phyloP scores from a whole-genome alignment of 768 basidiomycete genomes.

The Tephrocybe sp. region DNA sequence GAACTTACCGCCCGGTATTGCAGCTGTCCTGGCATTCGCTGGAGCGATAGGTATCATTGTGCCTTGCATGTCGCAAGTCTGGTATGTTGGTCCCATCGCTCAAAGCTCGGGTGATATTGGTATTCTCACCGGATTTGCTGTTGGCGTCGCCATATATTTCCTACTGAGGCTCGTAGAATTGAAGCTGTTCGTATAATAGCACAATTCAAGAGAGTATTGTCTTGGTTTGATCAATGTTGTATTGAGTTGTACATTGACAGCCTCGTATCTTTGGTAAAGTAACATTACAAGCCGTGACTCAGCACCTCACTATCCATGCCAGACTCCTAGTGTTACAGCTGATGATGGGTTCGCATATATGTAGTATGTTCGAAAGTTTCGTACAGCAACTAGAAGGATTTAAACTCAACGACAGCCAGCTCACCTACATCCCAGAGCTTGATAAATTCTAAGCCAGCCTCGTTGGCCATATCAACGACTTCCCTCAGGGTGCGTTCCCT shows the following conservation, averaged over 20 bases:
- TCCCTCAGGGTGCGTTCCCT: constrained; percentile 43
- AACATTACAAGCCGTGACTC: no score
- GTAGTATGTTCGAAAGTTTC: no score
- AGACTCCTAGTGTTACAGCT: no score
- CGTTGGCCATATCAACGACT: constrained; percentile 34
- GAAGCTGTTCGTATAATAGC: not conserved
- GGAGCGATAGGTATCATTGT: constrained; percentile 57
- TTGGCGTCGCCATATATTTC: constrained; percentile 45
- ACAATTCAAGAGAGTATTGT: no score
- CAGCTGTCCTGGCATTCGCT: constrained; percentile 53
- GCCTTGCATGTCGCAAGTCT: constrained; percentile 70
- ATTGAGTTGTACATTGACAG: no score
- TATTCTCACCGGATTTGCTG: constrained; percentile 57
- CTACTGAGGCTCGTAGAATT: constrained; percentile 13
- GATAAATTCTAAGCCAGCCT: constrained; percentile 32
- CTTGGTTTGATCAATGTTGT: no score
- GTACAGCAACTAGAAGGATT: not conserved
- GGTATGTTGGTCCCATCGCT: constrained; percentile 73
- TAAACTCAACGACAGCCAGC: constrained; percentile 31
- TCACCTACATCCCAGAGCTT: constrained; percentile 38
- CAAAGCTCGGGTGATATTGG: constrained; percentile 67
- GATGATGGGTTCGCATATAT: no score
- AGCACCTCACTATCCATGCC: no score
- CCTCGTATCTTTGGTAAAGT: no score
- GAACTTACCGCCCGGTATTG: constrained; percentile 59